Percentiles rank a stretch among this genome's conserved stretches.
phyloP scores from a whole-genome alignment of 805 yeast genomes.

The Wickerhamia fluorescens region DNA sequence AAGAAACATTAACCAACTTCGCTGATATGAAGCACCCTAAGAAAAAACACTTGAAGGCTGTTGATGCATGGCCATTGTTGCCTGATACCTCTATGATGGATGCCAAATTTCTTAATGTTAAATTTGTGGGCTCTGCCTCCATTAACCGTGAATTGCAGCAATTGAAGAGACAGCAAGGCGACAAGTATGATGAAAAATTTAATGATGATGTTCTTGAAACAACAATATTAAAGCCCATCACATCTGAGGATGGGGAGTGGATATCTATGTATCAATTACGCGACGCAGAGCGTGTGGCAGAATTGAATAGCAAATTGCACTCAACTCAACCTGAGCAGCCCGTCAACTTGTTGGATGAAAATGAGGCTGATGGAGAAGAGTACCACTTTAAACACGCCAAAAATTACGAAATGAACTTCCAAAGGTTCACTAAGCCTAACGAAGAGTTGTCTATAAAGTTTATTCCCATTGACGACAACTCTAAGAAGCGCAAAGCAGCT shows the following conservation, averaged over 20 bases:
- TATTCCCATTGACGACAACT: conserved; percentile 22
- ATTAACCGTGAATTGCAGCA: conserved; percentile 29
- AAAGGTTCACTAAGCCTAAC: conserved; percentile 36
- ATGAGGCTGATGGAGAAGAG: conserved; percentile 30
- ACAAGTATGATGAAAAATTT: conserved; percentile 19
- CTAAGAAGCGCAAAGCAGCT: conserved; percentile 47
- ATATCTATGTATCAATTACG: conserved; percentile 44
- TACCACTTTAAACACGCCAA: conserved; percentile 59
- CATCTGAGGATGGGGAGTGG: conserved; percentile 71
- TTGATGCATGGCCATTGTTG: conserved; percentile 67
- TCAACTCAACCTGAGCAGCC: conserved; percentile 40
- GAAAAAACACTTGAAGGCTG: conserved; percentile 67
- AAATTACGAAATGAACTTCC: conserved; percentile 71
- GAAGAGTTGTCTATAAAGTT: conserved; percentile 69
- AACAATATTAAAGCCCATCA: conserved; percentile 67
- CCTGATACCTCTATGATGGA: conserved; percentile 94
- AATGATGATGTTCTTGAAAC: conserved; percentile 40
- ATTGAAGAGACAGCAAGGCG: conserved; percentile 21
- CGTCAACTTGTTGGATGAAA: conserved; percentile 33
- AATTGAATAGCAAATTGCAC: conserved; percentile 21
- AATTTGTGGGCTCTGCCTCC: conserved; percentile 54
- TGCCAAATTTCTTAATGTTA: conserved; percentile 58
- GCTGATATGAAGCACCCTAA: conserved; percentile 65
- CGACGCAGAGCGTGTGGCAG: conserved; percentile 17
- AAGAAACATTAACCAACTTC: conserved; percentile 34